A percentile compares a stretch with the other conserved stretches of the same genome.
These are phyloP conservation scores for Apiospora aurea DNA, from an alignment of 2,329 filamentous ascomycete genomes.

Conservation along the genomic window DNA sequence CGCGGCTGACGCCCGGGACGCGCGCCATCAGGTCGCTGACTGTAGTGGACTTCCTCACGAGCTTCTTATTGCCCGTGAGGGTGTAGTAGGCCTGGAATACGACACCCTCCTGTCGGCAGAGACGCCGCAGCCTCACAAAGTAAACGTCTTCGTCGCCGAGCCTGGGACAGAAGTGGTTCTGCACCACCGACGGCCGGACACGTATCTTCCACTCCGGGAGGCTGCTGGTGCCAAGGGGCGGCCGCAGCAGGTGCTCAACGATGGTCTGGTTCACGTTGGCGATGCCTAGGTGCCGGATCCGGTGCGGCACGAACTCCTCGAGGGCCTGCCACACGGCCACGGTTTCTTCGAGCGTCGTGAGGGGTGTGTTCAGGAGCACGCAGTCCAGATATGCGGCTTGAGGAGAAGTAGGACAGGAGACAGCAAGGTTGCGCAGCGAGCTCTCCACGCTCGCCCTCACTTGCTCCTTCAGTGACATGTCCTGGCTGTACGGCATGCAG, in stretches of 20 bases:
- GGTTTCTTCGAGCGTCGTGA: constrained; percentile 54
- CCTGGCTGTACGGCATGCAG: constrained; percentile 66
- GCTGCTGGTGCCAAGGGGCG: constrained; percentile 20
- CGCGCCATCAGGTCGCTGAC: constrained; percentile 57
- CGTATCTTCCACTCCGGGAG: constrained; percentile 29
- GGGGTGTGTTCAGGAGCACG: constrained; percentile 74
- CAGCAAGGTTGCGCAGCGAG: constrained; percentile 69
- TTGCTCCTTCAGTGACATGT: constrained; percentile 66
- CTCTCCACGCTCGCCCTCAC: constrained; percentile 71
- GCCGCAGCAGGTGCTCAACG: constrained; percentile 58
- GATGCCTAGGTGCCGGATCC: constrained; percentile 73
- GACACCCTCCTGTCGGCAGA: constrained; percentile 51
- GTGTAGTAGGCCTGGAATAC: constrained; percentile 64
- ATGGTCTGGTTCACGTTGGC: constrained; percentile 72
- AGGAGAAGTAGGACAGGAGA: constrained; percentile 25
- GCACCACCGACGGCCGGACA: constrained; percentile 65
- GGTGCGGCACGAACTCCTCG: constrained; percentile 69
- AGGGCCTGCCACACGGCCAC: constrained; percentile 71
- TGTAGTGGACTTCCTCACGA: constrained; percentile 48
- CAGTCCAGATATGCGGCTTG: constrained; percentile 65
- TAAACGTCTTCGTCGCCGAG: constrained; percentile 49
- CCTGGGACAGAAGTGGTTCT: constrained; percentile 72
- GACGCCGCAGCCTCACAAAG: constrained; percentile 56
- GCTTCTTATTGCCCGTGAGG: constrained; percentile 52
- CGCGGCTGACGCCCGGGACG: constrained; percentile 43